phyloP scores from a whole-genome alignment of 2,329 filamentous ascomycete genomes.

The Pestalotiopsis sp. region DNA sequence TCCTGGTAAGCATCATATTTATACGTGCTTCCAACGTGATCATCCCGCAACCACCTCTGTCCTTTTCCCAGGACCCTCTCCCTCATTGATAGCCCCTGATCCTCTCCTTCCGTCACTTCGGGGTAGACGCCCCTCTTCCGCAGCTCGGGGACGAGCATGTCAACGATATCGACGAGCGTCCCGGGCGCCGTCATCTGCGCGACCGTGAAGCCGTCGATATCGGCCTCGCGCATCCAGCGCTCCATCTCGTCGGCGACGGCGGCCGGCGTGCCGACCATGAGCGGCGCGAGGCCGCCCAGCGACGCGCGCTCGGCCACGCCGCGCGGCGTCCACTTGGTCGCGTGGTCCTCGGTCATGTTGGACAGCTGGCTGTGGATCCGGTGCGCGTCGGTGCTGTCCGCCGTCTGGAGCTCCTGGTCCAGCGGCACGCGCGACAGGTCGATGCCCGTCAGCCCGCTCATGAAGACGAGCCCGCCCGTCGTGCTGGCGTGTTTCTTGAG shows the following conservation, averaged over 20 bases:
- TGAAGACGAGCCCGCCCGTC: slow-evolving; percentile 54
- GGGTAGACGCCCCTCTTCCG: slow-evolving; percentile 27
- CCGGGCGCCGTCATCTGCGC: slow-evolving; percentile 26
- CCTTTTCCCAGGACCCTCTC: slow-evolving; percentile 65
- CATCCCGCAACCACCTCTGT: slow-evolving; percentile 53
- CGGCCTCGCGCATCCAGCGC: slow-evolving; percentile 25
- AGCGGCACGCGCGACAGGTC: slow-evolving; percentile 59
- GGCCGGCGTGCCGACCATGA: slow-evolving; percentile 23
- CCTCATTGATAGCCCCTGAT: slow-evolving; percentile 47
- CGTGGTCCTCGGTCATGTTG: slow-evolving; percentile 46
- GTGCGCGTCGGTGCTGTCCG: slow-evolving; percentile 53
- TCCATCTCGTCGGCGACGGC: slow-evolving; percentile 28
- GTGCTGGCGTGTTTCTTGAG: slow-evolving; percentile 52
- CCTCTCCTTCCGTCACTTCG: slow-evolving; percentile 23
- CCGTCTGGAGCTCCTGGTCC: slow-evolving; percentile 57
- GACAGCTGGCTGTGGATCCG: slow-evolving; percentile 50
- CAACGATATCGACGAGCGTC: slow-evolving; percentile 26
- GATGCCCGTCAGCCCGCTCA: slow-evolving; percentile 60
- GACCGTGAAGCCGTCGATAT: slow-evolving; percentile 29
- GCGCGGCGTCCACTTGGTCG: slow-evolving; percentile 44
- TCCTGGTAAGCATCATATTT: slow-evolving; percentile 64
- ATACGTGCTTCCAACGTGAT: slow-evolving; percentile 59
- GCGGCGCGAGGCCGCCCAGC: slow-evolving; percentile 34
- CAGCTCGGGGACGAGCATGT: slow-evolving; percentile 27
- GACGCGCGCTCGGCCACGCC: slow-evolving; percentile 40